phyloP scores from a whole-genome alignment of 2,329 filamentous ascomycete species.

The Beauveria caledonica region DNA sequence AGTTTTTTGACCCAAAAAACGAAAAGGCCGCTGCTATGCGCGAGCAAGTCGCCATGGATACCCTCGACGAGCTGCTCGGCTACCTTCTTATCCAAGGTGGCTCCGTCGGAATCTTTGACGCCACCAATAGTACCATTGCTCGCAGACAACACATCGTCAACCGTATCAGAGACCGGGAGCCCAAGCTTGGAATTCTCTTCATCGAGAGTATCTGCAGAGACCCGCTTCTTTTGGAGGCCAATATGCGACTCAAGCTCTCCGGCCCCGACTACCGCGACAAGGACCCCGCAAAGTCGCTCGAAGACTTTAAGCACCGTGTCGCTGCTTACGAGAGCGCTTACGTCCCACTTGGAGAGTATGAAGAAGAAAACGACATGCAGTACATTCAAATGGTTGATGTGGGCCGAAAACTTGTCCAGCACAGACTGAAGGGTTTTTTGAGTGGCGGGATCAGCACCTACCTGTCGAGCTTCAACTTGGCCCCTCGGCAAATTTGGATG shows the following conservation, averaged over 20 bases:
- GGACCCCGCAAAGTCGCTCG: constrained; percentile 74
- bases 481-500: constrained; percentile 95
- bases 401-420: constrained; percentile 84
- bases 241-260: constrained; percentile 93
- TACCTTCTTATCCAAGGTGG: constrained; percentile 78
- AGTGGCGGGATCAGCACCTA: constrained; percentile 91
- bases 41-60: constrained; percentile 87
- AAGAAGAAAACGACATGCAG: constrained; percentile 83
- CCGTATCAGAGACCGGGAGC: constrained; percentile 72
- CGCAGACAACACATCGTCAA: constrained; percentile 78
- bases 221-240: constrained; percentile 75
- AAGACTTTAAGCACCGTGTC: constrained; percentile 89
- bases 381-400: constrained; percentile 99
- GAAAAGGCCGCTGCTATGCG: constrained; percentile 71
- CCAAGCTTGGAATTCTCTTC: constrained; percentile 84
- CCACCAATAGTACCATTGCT: constrained; percentile 90
- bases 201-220: constrained; percentile 92
- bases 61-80: constrained; percentile 82
- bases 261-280: constrained; percentile 95
- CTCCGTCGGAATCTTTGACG: constrained; percentile 90
- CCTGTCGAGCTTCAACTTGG: constrained; percentile 91
- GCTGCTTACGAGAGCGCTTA: constrained; percentile 92
- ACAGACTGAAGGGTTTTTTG: constrained; percentile 85
- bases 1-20: constrained; percentile 91
- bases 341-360: constrained; percentile 79